These are phyloP conservation scores for Oenanthe sinensis DNA, from an alignment of 129 eudicot genomes.

Conservation along the genomic window DNA sequence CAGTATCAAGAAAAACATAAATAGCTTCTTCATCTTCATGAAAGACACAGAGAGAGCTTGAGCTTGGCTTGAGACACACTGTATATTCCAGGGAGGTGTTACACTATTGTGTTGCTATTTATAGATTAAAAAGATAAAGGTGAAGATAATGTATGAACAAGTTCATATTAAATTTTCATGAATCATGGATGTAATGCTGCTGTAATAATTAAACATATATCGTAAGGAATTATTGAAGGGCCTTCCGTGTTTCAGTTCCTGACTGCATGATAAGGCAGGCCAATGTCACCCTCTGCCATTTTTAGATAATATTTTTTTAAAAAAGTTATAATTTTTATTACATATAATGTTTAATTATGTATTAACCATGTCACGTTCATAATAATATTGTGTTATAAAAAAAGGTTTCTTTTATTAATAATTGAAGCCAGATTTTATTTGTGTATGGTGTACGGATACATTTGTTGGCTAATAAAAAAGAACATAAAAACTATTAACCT, in stretches of 20 bases:
- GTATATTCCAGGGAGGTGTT: background rate
- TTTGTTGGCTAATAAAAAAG: too few species aligned
- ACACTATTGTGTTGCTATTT: background rate
- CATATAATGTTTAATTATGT: too few species aligned
- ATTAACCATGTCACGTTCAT: too few species aligned
- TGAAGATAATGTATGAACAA: background rate
- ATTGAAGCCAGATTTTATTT: too few species aligned
- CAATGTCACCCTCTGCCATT: background rate
- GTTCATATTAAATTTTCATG: background rate
- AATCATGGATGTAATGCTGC: background rate
- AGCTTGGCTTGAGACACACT: background rate
- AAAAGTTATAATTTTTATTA: too few species aligned
- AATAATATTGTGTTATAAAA: too few species aligned
- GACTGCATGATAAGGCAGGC: background rate
- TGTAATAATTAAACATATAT: background rate
- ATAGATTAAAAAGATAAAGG: background rate
- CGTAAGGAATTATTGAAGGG: background rate
- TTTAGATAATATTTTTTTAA: background rate
- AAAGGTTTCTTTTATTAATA: too few species aligned
- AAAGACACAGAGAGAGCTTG: background rate
- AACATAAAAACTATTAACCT: too few species aligned
- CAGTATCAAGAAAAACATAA: background rate
- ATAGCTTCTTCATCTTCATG: background rate
- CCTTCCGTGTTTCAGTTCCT: background rate
- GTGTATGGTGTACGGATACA: too few species aligned